These are phyloP conservation scores for Talaromyces funiculosus DNA, from an alignment of 2,329 filamentous ascomycete genomes.

Conservation along the genomic window DNA sequence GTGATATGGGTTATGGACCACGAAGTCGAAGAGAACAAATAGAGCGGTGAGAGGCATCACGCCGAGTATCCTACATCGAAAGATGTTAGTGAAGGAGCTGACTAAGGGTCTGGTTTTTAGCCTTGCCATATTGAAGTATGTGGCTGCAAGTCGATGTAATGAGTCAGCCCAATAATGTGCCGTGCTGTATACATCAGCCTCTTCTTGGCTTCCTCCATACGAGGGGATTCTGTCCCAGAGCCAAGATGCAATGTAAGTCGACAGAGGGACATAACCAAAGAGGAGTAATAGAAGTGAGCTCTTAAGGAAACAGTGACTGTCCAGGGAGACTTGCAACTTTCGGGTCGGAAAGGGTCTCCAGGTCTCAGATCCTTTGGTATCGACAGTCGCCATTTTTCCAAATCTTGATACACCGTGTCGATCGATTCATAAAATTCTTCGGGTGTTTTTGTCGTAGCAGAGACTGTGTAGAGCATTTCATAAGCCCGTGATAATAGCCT, in stretches of 20 bases:
- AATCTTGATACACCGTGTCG: slow-evolving; percentile 18
- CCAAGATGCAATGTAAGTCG: slow-evolving; percentile 26
- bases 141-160: slow-evolving; percentile 29
- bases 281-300: slow-evolving; percentile 29
- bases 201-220: slow-evolving; percentile 19
- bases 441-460: slow-evolving; percentile 21
- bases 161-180: slow-evolving; percentile 29
- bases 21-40: slow-evolving; percentile 41
- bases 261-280: slow-evolving; percentile 27
- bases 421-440: slow-evolving; percentile 19
- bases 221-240: slow-evolving; percentile 12
- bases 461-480: slow-evolving; percentile 32
- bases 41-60: slow-evolving; percentile 35
- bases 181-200: slow-evolving; percentile 29
- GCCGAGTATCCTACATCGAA: slow-evolving; percentile 22
- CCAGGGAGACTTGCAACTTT: slow-evolving; percentile 15
- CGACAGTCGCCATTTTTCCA: slow-evolving; percentile 29
- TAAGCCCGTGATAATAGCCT: slow-evolving; percentile 32
- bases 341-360: slow-evolving; percentile 18
- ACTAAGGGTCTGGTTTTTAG: not conserved
- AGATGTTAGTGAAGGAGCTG: not conserved
- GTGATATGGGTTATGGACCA: slow-evolving; percentile 34
- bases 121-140: slow-evolving; percentile 31
- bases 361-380: slow-evolving; percentile 29
- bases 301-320: slow-evolving; percentile 21